Evolutionary conservation across 2,329 filamentous ascomycete genomes (phyloP).

Genomic region (Zasmidium angulare): DNA sequence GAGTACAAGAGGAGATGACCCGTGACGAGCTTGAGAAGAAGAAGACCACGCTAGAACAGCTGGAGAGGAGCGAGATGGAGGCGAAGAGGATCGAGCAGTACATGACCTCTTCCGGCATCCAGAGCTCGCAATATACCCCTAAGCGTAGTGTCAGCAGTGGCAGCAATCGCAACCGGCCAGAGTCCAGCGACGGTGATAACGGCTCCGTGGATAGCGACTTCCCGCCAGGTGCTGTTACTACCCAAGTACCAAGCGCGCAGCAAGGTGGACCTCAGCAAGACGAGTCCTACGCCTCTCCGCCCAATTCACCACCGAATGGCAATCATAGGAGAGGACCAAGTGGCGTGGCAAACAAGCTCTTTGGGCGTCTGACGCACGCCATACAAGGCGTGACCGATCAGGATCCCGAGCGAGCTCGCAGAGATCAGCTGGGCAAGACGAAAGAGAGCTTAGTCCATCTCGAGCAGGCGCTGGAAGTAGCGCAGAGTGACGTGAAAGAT

Average conservation of each 20-base stretch:
- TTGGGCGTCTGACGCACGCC: slow-evolving; percentile 90
- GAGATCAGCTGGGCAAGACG: slow-evolving; percentile 95
- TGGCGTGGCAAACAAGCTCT: slow-evolving; percentile 89
- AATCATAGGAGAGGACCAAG: slow-evolving; percentile 77
- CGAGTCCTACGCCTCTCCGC: slow-evolving; percentile 24
- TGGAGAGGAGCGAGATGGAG: slow-evolving; percentile 93
- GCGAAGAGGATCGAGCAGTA: slow-evolving; percentile 93
- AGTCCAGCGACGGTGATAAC: slow-evolving; percentile 63
- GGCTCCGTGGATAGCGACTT: slow-evolving; percentile 96
- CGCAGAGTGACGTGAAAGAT: slow-evolving; percentile 88
- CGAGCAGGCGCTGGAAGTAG: slow-evolving; percentile 85
- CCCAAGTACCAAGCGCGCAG: slow-evolving; percentile 61
- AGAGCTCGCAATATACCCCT: slow-evolving; percentile 52
- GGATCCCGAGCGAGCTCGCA: slow-evolving; percentile 86
- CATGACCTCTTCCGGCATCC: slow-evolving; percentile 69
- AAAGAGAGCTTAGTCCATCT: slow-evolving; percentile 81
- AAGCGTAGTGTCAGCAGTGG: slow-evolving; percentile 59
- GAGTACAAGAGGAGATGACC: slow-evolving; percentile 97
- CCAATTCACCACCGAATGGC: slow-evolving; percentile 25
- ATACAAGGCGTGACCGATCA: slow-evolving; percentile 95
- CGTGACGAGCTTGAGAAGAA: slow-evolving; percentile 91
- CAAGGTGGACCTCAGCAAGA: slow-evolving; percentile 63
- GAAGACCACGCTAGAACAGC: slow-evolving; percentile 72
- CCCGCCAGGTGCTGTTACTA: slow-evolving; percentile 72
- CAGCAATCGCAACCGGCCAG: slow-evolving; percentile 36